Evolutionary conservation across 441 rosid genomes (phyloP).

Genomic region (Gossypium lobatum): DNA sequence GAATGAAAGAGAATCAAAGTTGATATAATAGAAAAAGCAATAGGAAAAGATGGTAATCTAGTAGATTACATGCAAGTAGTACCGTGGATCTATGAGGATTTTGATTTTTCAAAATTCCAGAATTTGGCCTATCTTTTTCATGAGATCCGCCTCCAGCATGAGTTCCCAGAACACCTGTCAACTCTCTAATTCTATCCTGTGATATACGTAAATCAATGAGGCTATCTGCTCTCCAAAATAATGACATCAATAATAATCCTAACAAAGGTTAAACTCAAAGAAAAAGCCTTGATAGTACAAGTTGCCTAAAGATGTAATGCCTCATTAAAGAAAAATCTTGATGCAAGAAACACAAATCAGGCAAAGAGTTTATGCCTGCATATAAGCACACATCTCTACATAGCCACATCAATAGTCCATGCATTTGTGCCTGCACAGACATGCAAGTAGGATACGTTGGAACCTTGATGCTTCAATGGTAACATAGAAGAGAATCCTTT

Average conservation of each 20-base stretch:
- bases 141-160: slow-evolving; percentile 33
- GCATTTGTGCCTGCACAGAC: neutral
- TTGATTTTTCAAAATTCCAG: slow-evolving; percentile 28
- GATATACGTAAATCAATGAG: slow-evolving; percentile 15
- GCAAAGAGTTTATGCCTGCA: neutral
- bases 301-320: neutral
- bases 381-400: neutral
- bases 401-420: neutral
- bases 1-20: neutral
- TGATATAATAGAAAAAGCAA: slow-evolving; percentile 13
- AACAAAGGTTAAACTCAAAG: slow-evolving; percentile 4
- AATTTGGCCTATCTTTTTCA: slow-evolving; percentile 25
- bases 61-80: slow-evolving; percentile 37
- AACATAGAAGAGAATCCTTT: neutral
- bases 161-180: slow-evolving; percentile 36
- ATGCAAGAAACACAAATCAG: slow-evolving; percentile 6
- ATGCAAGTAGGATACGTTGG: neutral
- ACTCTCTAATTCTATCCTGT: slow-evolving; percentile 75
- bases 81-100: slow-evolving; percentile 43
- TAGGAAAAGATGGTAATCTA: slow-evolving; percentile 16
- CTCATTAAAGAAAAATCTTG: neutral
- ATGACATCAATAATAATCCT: neutral
- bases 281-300: slow-evolving; percentile 5
- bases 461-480: neutral
- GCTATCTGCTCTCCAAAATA: neutral